A percentile compares a stretch with the other conserved stretches of the same genome.
phyloP scores from a whole-genome alignment of 805 yeast genomes.

The Kockiozyma suomiensis region DNA sequence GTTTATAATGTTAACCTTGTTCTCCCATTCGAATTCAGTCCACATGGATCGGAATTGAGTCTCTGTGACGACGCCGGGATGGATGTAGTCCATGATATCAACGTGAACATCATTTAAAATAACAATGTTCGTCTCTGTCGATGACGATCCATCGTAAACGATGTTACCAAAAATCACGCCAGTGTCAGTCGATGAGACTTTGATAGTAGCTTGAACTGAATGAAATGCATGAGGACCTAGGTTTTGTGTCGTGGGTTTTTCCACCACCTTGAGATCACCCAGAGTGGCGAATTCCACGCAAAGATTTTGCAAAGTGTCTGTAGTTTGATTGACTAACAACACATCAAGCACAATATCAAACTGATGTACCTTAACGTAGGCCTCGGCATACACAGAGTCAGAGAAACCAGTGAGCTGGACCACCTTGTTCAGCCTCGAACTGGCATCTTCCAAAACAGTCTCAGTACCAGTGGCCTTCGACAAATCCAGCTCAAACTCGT shows the following conservation, averaged over 20 bases:
- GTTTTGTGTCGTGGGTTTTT: conserved; percentile 84
- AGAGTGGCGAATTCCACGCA: conserved; percentile 94
- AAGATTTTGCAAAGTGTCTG: conserved; percentile 81
- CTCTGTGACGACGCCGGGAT: conserved; percentile 90
- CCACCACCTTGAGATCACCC: conserved; percentile 94
- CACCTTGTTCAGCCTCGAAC: conserved; percentile 83
- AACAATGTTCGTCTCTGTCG: conserved; percentile 84
- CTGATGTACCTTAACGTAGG: conserved; percentile 93
- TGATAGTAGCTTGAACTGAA: conserved; percentile 81
- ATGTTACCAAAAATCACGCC: conserved; percentile 98
- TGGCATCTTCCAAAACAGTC: conserved; percentile 50
- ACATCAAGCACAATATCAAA: conserved; percentile 95
- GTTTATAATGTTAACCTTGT: conserved; percentile 75
- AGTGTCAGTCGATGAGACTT: conserved; percentile 96
- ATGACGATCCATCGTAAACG: conserved; percentile 93
- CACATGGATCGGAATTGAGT: conserved; percentile 94
- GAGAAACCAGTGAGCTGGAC: conserved; percentile 97
- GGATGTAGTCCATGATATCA: conserved; percentile 95
- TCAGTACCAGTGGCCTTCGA: conserved; percentile 55
- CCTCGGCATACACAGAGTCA: conserved; percentile 98
- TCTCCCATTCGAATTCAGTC: conserved; percentile 99
- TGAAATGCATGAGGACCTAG: conserved; percentile 98
- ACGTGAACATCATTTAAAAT: conserved; percentile 93
- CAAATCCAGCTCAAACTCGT: conserved; percentile 61
- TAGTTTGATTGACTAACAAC: conserved; percentile 90